phyloP scores from a whole-genome alignment of 352 stramenopile genomes.

The Phytophthora constricta region DNA sequence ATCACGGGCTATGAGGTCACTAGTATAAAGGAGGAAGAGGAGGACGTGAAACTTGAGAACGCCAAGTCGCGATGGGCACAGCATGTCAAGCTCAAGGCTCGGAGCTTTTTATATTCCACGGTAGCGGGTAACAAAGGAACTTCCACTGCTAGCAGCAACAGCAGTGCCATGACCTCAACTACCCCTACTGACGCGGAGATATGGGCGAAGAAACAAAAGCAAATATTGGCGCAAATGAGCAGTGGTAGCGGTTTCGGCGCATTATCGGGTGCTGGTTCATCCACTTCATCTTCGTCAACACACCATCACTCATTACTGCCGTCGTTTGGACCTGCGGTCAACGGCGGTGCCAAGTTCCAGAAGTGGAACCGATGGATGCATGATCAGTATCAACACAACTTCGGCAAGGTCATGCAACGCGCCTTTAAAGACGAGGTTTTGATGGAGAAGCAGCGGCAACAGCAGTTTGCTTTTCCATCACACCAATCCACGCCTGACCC shows the following conservation, averaged over 20 bases:
- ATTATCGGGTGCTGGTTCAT: constrained; percentile 19
- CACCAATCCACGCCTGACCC: constrained; percentile 47
- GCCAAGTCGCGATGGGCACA: constrained; percentile 85
- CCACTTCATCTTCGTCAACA: constrained; percentile 26
- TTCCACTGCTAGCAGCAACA: constrained; percentile 12
- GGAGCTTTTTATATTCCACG: constrained; percentile 77
- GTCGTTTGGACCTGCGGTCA: constrained; percentile 35
- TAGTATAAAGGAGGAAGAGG: constrained; percentile 87
- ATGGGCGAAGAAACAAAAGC: constrained; percentile 81
- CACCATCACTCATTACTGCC: constrained; percentile 36
- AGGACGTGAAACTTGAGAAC: constrained; percentile 84
- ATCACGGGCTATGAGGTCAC: constrained; percentile 78
- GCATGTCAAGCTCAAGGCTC: constrained; percentile 85
- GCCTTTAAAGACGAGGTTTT: constrained; percentile 69
- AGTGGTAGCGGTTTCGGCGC: constrained; percentile 27
- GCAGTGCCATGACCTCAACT: constrained; percentile 37
- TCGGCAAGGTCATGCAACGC: constrained; percentile 70
- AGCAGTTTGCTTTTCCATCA: constrained; percentile 39
- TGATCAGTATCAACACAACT: constrained; percentile 76
- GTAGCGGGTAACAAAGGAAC: constrained; percentile 45
- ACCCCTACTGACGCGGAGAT: constrained; percentile 57
- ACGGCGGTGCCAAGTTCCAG: constrained; percentile 76
- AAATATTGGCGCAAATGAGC: constrained; percentile 64
- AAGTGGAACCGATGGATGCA: constrained; percentile 88
- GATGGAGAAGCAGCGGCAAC: constrained; percentile 35